phyloP scores from a whole-genome alignment of 1,284 basidiomycete genomes.

The Boletus calvinii region DNA sequence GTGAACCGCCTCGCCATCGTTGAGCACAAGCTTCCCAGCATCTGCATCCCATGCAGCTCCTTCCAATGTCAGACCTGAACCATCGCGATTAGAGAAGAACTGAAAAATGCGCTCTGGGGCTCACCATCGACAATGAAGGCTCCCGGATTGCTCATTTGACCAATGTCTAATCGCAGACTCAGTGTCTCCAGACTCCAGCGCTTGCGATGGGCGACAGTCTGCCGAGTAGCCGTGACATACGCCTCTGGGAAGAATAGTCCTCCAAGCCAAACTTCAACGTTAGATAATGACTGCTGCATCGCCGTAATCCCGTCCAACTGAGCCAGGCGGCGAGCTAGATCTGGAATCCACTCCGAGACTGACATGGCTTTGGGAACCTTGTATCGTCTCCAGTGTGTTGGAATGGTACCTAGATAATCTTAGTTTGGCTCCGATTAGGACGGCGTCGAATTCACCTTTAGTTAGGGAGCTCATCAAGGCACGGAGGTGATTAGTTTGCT shows the following conservation, averaged over 20 bases:
- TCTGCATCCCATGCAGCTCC: conserved; percentile 71
- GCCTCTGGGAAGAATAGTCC: conserved; percentile 95
- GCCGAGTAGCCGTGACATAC: conserved; percentile 91
- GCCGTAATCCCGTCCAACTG: conserved; percentile 80
- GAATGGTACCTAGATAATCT: conserved; percentile 69
- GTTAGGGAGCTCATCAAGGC: conserved; percentile 84
- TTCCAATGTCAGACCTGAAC: conserved; percentile 77
- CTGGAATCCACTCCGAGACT: conserved; percentile 82
- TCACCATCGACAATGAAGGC: conserved; percentile 86
- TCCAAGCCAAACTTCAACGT: conserved; percentile 86
- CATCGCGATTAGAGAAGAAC: conserved; percentile 12
- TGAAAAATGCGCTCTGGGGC: conserved; percentile 24
- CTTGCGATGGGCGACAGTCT: conserved; percentile 88
- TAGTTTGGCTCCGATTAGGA: conserved; percentile 5
- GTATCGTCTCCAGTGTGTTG: conserved; percentile 84
- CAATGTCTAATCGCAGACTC: conserved; percentile 75
- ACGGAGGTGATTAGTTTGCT: conserved; percentile 93
- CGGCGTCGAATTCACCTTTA: conserved; percentile 58
- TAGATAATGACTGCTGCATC: conserved; percentile 58
- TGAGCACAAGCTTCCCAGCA: conserved; percentile 66
- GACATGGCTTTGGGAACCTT: conserved; percentile 82
- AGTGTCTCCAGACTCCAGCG: conserved; percentile 92
- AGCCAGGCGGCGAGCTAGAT: conserved; percentile 72
- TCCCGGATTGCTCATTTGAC: conserved; percentile 67
- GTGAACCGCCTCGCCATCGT: conserved; percentile 77